Conservation (phyloP, 176 grass and related monocot species). For the Puccinellia tenuiflora region DNA sequence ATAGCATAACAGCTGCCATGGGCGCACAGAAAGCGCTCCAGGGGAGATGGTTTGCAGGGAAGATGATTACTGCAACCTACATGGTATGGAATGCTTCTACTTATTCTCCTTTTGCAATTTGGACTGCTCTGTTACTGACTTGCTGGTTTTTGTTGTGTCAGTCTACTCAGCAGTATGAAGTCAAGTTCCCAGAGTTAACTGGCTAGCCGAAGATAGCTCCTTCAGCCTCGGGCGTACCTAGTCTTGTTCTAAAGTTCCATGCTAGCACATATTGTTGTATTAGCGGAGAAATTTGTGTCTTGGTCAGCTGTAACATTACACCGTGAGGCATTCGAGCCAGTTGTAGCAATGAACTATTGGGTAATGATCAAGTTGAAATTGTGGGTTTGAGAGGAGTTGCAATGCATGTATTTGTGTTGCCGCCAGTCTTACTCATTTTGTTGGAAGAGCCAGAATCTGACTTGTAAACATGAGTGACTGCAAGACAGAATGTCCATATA, state of each 20-base stretch:
- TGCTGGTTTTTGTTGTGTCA: slow-evolving; percentile 37
- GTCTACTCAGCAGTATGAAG: slow-evolving; percentile 63
- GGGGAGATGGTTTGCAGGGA: slow-evolving; percentile 98
- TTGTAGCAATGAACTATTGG: no score
- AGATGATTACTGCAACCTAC: slow-evolving; percentile 92
- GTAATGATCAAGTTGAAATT: no score
- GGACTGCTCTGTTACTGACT: neutral
- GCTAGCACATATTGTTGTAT: neutral
- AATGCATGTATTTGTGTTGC: no score
- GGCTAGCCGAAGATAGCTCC: neutral
- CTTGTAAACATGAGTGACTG: no score
- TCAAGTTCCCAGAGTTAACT: slow-evolving; percentile 57
- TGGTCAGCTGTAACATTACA: slow-evolving; percentile 10
- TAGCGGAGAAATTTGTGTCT: neutral
- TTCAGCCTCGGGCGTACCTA: neutral
- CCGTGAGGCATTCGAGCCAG: no score
- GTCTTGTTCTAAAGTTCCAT: no score
- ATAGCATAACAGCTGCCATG: slow-evolving; percentile 59
- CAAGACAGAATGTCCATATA: no score
- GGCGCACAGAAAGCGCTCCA: slow-evolving; percentile 80
- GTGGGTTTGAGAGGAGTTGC: no score
- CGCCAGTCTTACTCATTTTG: no score
- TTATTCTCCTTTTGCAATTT: neutral
- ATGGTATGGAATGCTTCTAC: slow-evolving; percentile 46
- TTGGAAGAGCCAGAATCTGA: no score